Conservation (phyloP, 192 early-diverging fungal species). For the Umbelopsis isabellina region DNA sequence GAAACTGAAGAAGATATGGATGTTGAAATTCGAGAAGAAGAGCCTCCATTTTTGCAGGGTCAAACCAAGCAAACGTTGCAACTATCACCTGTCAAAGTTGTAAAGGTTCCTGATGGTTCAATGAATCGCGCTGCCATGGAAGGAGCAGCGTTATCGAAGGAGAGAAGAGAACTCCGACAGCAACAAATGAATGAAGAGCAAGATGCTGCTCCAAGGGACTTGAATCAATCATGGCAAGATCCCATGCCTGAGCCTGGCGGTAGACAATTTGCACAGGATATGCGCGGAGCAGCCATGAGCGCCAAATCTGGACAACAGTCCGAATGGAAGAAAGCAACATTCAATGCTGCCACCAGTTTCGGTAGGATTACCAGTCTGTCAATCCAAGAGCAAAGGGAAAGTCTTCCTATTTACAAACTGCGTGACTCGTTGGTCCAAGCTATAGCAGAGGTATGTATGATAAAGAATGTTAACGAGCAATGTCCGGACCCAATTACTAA, state of each 20-base stretch:
- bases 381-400: slow-evolving; percentile 84
- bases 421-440: slow-evolving; percentile 80
- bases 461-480: neutral
- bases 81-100: slow-evolving; percentile 94
- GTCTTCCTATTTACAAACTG: slow-evolving; percentile 87
- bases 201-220: slow-evolving; percentile 83
- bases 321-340: slow-evolving; percentile 88
- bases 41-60: slow-evolving; percentile 92
- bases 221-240: slow-evolving; percentile 90
- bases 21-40: slow-evolving; percentile 95
- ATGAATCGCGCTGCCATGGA: slow-evolving; percentile 94
- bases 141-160: slow-evolving; percentile 91
- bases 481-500: neutral
- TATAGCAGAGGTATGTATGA: slow-evolving; percentile 55
- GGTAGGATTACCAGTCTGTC: slow-evolving; percentile 85
- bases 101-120: slow-evolving; percentile 97
- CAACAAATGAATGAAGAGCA: slow-evolving; percentile 79
- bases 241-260: slow-evolving; percentile 91
- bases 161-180: slow-evolving; percentile 85
- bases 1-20: slow-evolving; percentile 96
- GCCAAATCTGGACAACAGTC: slow-evolving; percentile 66
- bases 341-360: slow-evolving; percentile 86
- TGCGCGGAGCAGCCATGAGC: slow-evolving; percentile 72
- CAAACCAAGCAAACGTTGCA: slow-evolving; percentile 85
- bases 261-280: slow-evolving; percentile 91